Base-by-base conservation (phyloP, 1,284 basidiomycete genomes). In the Fomitopsis schrenkii region DNA sequence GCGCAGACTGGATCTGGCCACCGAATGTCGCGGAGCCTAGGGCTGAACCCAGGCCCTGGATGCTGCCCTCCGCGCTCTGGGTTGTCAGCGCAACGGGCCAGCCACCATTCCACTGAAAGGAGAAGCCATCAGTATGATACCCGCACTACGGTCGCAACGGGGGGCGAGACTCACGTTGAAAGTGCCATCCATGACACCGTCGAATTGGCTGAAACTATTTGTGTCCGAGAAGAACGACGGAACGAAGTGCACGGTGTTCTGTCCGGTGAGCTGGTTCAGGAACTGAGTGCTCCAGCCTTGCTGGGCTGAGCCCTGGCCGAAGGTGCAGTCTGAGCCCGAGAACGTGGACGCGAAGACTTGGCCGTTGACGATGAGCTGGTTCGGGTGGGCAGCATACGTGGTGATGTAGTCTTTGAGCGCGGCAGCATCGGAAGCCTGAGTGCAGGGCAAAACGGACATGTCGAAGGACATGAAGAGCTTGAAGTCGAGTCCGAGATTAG, bases 391-490 rank as follows among this genome's bases (percentile, higher is more conserved):
- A 2, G 84, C 76, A 64, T 86, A 87, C 14, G 78, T 77, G 14
- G 80, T 79, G 62, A 91, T 85, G 59, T 88, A 81, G 55, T 77
- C 77, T 61, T 86, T 82, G 41, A 93, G 79, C n/a, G 75, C 72
- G 50, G 76, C 74, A 8, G 80, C 85, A 63, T 91, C 84, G n/a
- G 70, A 71, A 5, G 81, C 68, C 5, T 80, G 80, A 2, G 65
- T 71, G 68, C 91, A 92, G 1, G 85, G 80, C 59, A 89, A 72
- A 9, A 80, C 79, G 19, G 85, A 81, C 89, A 94, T 91, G 72
- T 94, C 92, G 57, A 93, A 83, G 17, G 87, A 91, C 67, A 94
- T 72, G 77, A 93, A 93, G 57, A 94, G 75, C 72, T 91, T 91
- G 79, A 94, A 94, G 55, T 74, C 77, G 5, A 81, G 76, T 17